Base-by-base conservation (phyloP, 345 rosid genomes). In the Euphorbia tirucalli region DNA sequence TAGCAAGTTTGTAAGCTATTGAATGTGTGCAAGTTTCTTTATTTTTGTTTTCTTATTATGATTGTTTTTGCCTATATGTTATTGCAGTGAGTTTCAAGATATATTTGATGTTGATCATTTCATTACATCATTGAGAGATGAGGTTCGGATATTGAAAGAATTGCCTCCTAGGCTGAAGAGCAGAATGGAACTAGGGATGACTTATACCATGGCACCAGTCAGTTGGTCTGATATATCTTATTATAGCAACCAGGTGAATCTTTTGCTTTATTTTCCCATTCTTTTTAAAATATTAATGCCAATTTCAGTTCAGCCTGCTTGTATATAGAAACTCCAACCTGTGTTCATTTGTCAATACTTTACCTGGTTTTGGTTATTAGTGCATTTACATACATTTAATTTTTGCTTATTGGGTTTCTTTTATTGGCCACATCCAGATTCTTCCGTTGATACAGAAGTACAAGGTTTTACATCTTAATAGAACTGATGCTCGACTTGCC, bases 221-320 rank as follows among this genome's bases (percentile, higher is more conserved):
- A 91, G 97, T 82, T 91, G 97, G 97, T 91, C 97, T 61, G 87
- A 87, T 83, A 88, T 91, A 54, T 89, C 93, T 10, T 91, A 91
- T 77, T 91, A 91, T 78, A 82, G 69, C 60, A 83, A 85, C 48
- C 93, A 84, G 93, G 95, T 87, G 43, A 48, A 75, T 71, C 61
- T 25, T 19, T 18, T 46, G 54, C 57, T 41, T 18, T 11, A 14
- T 21, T 10, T 60, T 48, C 15, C 19, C 1, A 43, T 19, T 41
- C 24, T 65, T 43, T 56, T 24, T 0, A 22, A 52, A 52, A 24
- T 5, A 8, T 56, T 56, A 10, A 56, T 56, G 28, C 60, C 15
- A 21, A 56, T 56, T 56, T 22, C 60, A 22, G 27, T 25, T 52
- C 57, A 52, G 22, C 25, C 19, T 19, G 25, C 57, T 6, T 52